Base-by-base conservation (phyloP, 2,329 filamentous ascomycete genomes). In the Aspergillus awamori region DNA sequence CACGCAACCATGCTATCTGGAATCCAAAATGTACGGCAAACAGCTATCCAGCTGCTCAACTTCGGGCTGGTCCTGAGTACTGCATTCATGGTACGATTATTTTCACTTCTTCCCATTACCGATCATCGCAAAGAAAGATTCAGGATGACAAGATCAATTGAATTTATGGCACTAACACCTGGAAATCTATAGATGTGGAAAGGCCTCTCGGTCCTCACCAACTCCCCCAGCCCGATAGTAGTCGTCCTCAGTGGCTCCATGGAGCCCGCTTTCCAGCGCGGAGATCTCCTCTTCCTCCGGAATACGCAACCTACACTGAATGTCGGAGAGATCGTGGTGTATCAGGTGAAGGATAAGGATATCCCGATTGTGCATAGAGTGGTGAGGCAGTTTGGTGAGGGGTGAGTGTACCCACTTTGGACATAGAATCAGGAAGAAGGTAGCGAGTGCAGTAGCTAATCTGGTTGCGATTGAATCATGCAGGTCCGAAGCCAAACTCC, bases 341-440 rank as follows among this genome's bases (percentile, higher is more conserved):
- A 91, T 79, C 96, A 96, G 74, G 90, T 97, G 57, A 86, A 87
- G 75, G 93, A 89, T 60, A 99, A 98, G 83, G 91, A 97, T 67
- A 98, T 99, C 65, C 95, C 95, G 30, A 99, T 99, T 77, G 95
- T 99, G 67, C 95, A 99, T 81, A 84, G 95, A 54, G 86, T 98
- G 8, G 90, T 98, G 58, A 86, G 93, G 79, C 83, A 83, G 66
- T 88, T 86, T 76, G 74, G 75, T 2, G 85, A 86, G 22, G 70
- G 66, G 74, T 75, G 67, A 22, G 70, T 67, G 20, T 22, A 39
- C 6, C 7, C 17, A 6, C 30, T 1, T 26, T 26, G 26, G 26
- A 26, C 4, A 10, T 39, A 39, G 3, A 39, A 13, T 11, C 36
- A 4, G 26, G 36, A 39, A 39, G 15, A 13, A n/a, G 10, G 36